Conservation (phyloP, 2,329 filamentous ascomycete genomes). For the Xylaria sp. region DNA sequence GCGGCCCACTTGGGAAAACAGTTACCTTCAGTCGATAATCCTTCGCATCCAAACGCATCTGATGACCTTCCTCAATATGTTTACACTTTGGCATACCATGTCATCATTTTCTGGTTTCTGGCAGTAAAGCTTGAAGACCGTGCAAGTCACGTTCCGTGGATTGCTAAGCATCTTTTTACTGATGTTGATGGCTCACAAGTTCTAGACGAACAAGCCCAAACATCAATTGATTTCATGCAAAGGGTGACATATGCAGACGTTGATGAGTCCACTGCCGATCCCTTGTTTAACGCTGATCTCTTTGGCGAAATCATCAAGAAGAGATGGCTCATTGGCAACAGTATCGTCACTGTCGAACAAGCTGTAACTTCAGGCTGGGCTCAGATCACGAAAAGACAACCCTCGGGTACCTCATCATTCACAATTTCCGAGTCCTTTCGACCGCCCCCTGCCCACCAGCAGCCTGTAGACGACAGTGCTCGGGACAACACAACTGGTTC, state of each 20-base stretch:
- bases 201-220: constrained; percentile 91
- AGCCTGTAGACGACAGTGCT: constrained; percentile 58
- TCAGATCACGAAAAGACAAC: constrained; percentile 75
- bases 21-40: constrained; percentile 41
- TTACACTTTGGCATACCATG: constrained; percentile 91
- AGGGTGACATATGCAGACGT: constrained; percentile 86
- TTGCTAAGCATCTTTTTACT: constrained; percentile 84
- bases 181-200: constrained; percentile 78
- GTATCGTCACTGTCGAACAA: constrained; percentile 79
- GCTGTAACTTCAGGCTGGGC: constrained; percentile 73
- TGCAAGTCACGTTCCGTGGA: constrained; percentile 86
- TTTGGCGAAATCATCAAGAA: constrained; percentile 75
- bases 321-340: constrained; percentile 78
- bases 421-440: constrained; percentile 69
- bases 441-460: constrained; percentile 67
- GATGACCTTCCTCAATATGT: constrained; percentile 93
- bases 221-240: constrained; percentile 95
- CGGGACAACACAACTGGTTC: constrained; percentile 60
- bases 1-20: constrained; percentile 45
- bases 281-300: constrained; percentile 70
- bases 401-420: constrained; percentile 72
- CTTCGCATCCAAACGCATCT: constrained; percentile 52
- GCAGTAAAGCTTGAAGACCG: constrained; percentile 86
- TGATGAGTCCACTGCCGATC: constrained; percentile 76
- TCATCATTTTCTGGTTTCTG: constrained; percentile 97